Base-by-base conservation (phyloP, 306 rosid genomes). In the Mimosa bimucronata region DNA sequence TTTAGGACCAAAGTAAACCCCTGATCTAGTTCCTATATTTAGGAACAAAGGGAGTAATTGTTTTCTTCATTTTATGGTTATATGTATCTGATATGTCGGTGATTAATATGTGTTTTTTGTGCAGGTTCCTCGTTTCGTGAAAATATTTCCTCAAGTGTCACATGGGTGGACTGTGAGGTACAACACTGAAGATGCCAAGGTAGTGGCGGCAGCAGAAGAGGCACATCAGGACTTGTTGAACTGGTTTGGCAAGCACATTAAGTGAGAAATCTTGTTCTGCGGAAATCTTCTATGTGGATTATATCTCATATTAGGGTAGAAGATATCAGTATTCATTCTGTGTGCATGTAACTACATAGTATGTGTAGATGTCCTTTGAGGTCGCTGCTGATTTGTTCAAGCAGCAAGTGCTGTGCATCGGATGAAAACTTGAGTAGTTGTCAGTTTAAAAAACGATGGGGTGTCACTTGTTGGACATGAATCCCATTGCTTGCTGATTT, bases 131-230 rank as follows among this genome's bases (percentile, higher is more conserved):
- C 23, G 34, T 70, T 79, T 38, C 29, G 89, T 77, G 70, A 90
- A 88, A 86, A 75, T 88, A 66, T 88, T 86, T 58, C 92, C 92
- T 0, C 77, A 81, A 71, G 88, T 88, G 6, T 66, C 73, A 2
- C 94, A 90, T 1, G 94, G 91, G 5, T 88, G 91, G 90, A 84
- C 78, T 26, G 71, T 81, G 61, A 90, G 87, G 83, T 88, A 85
- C 79, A 41, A 7, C 6, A 48, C 19, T 12, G 87, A 79, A 67
- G 88, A 86, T 69, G 84, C 81, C 70, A 77, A 79, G 15, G 87
- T 87, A 12, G 82, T 84, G 57, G 75, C 87, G 64, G 79, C 53
- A 18, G 94, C 94, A 3, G 88, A 88, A n/a, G 88, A 88, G 69
- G 86, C 92, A 37, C 86, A 85, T 82, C 84, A 74, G 75, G 82